Percentiles rank a stretch among this genome's conserved stretches.
Evolutionary conservation across 1,139 yeast genomes (phyloP).

Genomic region (Debaryomyces psychrophilus): DNA sequence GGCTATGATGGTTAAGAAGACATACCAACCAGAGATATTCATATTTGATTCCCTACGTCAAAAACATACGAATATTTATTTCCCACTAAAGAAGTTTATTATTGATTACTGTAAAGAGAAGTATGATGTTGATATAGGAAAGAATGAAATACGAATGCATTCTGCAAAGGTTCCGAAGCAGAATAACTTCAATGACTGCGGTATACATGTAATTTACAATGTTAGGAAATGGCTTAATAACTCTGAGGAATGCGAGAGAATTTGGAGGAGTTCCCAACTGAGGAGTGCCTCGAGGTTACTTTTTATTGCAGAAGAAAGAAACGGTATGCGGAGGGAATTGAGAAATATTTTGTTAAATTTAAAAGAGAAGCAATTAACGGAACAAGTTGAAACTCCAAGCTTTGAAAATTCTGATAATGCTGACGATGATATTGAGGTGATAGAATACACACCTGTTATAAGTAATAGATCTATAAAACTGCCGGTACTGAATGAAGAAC

Average conservation of each 20-base stretch:
- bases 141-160: constrained; percentile 44
- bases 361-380: constrained; percentile 23
- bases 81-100: constrained; percentile 65
- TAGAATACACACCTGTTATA: constrained; percentile 19
- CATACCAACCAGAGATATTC: constrained; percentile 52
- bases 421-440: constrained; percentile 27
- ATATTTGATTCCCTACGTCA: constrained; percentile 79
- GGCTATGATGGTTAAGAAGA: background rate
- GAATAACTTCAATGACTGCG: constrained; percentile 91
- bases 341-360: constrained; percentile 31
- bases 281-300: constrained; percentile 22
- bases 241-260: constrained; percentile 50
- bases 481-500: background rate
- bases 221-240: constrained; percentile 63
- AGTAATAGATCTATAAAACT: background rate
- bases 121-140: constrained; percentile 49
- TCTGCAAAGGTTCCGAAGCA: constrained; percentile 78
- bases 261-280: constrained; percentile 47
- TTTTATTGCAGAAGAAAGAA: constrained; percentile 38
- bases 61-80: constrained; percentile 54
- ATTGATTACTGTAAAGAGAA: constrained; percentile 71
- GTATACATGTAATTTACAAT: constrained; percentile 86
- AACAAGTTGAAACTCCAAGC: constrained; percentile 1
- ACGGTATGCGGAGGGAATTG: constrained; percentile 33
- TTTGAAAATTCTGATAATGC: constrained; percentile 7